Percentiles rank a stretch among this genome's conserved stretches.
Evolutionary conservation across 2,329 filamentous ascomycete species (phyloP).

Genomic region (Fusarium bactridioides): DNA sequence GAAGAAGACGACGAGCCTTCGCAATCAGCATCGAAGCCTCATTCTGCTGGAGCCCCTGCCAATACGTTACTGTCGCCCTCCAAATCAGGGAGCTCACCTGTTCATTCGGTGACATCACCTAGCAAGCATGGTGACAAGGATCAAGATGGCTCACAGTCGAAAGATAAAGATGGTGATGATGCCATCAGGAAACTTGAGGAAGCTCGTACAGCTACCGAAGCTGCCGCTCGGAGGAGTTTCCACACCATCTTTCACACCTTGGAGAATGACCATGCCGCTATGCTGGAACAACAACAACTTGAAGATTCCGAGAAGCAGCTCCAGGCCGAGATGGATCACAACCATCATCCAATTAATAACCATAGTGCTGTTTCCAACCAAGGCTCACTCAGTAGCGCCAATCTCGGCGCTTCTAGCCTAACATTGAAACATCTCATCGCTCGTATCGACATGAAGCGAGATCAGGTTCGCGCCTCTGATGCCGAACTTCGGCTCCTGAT

Average conservation of each 20-base stretch:
- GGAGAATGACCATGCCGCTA: slow-evolving; percentile 93
- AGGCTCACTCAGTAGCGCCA: slow-evolving; percentile 90
- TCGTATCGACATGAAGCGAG: slow-evolving; percentile 90
- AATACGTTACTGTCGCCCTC: slow-evolving; percentile 71
- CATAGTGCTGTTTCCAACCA: slow-evolving; percentile 70
- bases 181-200: slow-evolving; percentile 93
- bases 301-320: slow-evolving; percentile 97
- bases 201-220: slow-evolving; percentile 88
- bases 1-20: slow-evolving; percentile 68
- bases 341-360: slow-evolving; percentile 59
- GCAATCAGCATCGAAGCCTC: slow-evolving; percentile 62
- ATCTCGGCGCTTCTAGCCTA: slow-evolving; percentile 93
- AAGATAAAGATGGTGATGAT: slow-evolving; percentile 79
- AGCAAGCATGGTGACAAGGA: slow-evolving; percentile 65
- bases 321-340: slow-evolving; percentile 89
- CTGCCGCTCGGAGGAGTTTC: slow-evolving; percentile 88
- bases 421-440: slow-evolving; percentile 97
- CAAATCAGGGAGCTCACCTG: slow-evolving; percentile 73
- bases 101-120: slow-evolving; percentile 68
- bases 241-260: slow-evolving; percentile 94
- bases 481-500: slow-evolving; percentile 90
- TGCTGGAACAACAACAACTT: slow-evolving; percentile 96
- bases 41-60: slow-evolving; percentile 58
- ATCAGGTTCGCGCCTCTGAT: slow-evolving; percentile 89
- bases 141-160: slow-evolving; percentile 57